A percentile compares a stretch with the other conserved stretches of the same genome.
Conservation (phyloP, 148 eudicot genomes). For the Agrostemma githago region DNA sequence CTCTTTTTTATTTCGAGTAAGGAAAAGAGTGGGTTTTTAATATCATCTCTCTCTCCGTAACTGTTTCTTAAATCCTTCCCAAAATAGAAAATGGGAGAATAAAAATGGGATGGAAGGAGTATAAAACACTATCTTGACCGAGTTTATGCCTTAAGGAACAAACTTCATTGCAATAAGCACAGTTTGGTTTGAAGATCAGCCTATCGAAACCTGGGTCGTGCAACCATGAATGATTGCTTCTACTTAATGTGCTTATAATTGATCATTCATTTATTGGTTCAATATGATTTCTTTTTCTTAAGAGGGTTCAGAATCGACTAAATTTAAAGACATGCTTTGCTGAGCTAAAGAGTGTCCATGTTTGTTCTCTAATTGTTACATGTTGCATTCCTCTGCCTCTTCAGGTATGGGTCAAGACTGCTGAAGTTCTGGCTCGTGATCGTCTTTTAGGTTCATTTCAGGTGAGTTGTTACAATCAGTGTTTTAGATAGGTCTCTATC, state of each 20-base stretch:
- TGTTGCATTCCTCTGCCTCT: background rate
- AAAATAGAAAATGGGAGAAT: too few relatives aligned
- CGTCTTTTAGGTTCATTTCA: slow-evolving; percentile 87
- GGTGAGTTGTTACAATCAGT: slow-evolving; percentile 33
- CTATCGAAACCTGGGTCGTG: background rate
- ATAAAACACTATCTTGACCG: too few relatives aligned
- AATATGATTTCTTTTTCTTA: background rate
- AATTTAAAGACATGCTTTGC: background rate
- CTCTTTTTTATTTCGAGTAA: too few relatives aligned
- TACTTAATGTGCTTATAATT: background rate
- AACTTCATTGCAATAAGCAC: background rate
- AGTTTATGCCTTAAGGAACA: background rate
- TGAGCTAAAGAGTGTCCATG: background rate
- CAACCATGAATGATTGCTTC: background rate
- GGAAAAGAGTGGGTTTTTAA: too few relatives aligned
- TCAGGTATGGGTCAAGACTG: slow-evolving; percentile 97
- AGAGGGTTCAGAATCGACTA: background rate
- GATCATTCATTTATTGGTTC: background rate
- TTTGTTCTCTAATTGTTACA: background rate
- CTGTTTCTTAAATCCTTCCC: too few relatives aligned
- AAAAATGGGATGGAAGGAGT: too few relatives aligned
- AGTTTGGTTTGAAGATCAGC: background rate
- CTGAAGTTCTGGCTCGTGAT: slow-evolving; percentile 93
- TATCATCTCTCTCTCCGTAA: too few relatives aligned
- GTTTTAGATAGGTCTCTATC: background rate